phyloP scores from a whole-genome alignment of 306 rosid species.

The Quercus rubra region DNA sequence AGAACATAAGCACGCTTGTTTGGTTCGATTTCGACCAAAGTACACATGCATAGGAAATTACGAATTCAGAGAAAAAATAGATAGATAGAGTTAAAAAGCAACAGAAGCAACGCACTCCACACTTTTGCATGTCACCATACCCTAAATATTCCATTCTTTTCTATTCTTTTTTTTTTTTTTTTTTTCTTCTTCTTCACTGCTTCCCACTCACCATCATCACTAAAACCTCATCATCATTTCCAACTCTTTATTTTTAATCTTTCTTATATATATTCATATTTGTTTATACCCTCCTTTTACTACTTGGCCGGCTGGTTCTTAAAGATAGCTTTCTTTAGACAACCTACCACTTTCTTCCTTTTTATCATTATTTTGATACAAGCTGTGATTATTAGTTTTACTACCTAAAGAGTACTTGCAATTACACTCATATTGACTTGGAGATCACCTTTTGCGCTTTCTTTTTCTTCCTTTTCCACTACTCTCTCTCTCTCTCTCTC shows the following conservation, averaged over 20 bases:
- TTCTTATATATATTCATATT: not conserved
- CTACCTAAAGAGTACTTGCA: constrained; percentile 41
- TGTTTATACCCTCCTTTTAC: not conserved
- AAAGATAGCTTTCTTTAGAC: constrained; percentile 22
- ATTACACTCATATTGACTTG: constrained; percentile 44
- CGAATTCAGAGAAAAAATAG: constrained; percentile 12
- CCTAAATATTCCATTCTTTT: constrained; percentile 70
- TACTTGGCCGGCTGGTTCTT: constrained; percentile 30
- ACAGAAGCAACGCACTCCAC: constrained; percentile 15
- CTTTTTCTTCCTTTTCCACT: not conserved
- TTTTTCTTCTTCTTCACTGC: constrained; percentile 21
- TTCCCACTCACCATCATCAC: constrained; percentile 60
- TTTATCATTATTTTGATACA: constrained; percentile 24
- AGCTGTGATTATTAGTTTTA: constrained; percentile 24
- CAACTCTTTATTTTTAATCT: constrained; percentile 17
- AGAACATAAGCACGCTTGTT: constrained; percentile 56
- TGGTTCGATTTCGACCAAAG: constrained; percentile 32
- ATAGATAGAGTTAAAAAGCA: not conserved
- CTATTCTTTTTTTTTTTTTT: constrained; percentile 4
- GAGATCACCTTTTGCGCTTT: constrained; percentile 14
- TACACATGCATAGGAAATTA: constrained; percentile 34
- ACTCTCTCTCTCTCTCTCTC: not conserved
- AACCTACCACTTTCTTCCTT: constrained; percentile 26
- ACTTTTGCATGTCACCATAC: constrained; percentile 56
- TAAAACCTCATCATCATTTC: constrained; percentile 57